phyloP scores from a whole-genome alignment of 805 yeast genomes.

The Candida dajiaensis region DNA sequence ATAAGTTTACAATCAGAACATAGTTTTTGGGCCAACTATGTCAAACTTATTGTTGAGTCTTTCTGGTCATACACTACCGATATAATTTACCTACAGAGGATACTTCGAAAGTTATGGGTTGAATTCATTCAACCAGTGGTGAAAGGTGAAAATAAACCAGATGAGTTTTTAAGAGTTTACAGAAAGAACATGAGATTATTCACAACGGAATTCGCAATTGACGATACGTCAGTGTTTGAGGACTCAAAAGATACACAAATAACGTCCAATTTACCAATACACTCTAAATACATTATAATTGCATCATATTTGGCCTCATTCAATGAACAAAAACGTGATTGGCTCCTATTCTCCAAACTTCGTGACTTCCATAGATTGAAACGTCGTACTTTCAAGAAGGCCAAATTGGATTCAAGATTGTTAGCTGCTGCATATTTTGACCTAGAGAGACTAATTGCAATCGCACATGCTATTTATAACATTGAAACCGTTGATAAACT shows the following conservation, averaged over 20 bases:
- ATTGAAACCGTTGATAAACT: conserved; percentile 30
- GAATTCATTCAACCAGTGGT: conserved; percentile 16
- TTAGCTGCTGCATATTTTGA: conserved; percentile 71
- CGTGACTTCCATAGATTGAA: conserved; percentile 36
- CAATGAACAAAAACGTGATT: conserved; percentile 63
- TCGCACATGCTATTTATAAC: conserved; percentile 63
- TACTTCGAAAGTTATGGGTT: conserved; percentile 18
- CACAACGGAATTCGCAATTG: conserved; percentile 28
- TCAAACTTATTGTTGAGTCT: conserved; percentile 20
- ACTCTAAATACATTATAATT: conserved; percentile 66
- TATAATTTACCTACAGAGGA: conserved; percentile 11
- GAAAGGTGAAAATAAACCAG: conserved; percentile 7
- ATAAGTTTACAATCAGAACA: conserved; percentile 1
- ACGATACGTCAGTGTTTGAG: conserved; percentile 3
- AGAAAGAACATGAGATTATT: conserved; percentile 26
- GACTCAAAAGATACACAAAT: conserved; percentile 7
- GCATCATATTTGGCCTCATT: conserved; percentile 84
- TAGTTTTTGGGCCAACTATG: conserved; percentile 19
- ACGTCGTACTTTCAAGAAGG: conserved; percentile 35
- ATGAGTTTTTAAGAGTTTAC: conserved; percentile 23
- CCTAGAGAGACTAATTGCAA: conserved; percentile 74
- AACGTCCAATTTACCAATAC: conserved; percentile 45
- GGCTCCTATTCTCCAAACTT: conserved; percentile 61
- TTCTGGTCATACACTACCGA: conserved; percentile 20
- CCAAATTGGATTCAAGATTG: conserved; percentile 49